Percentiles rank a stretch among this genome's conserved stretches.
These are phyloP conservation scores for Achaetomiella virescens DNA, from an alignment of 495 filamentous ascomycete species.

Conservation along the genomic window DNA sequence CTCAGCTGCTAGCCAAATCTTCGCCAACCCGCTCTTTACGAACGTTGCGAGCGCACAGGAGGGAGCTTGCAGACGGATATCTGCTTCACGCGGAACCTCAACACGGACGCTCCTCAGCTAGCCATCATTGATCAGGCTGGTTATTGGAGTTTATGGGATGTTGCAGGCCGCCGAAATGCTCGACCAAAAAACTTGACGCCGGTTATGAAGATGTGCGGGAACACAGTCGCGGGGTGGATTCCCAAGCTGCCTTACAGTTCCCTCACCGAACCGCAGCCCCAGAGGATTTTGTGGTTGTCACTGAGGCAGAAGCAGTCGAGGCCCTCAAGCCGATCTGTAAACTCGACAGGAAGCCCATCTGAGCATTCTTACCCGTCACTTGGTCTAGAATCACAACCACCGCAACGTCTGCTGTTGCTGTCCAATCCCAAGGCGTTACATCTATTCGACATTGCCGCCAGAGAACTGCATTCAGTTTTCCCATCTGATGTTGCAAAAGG, in stretches of 20 bases:
- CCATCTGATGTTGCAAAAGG: constrained; percentile 8
- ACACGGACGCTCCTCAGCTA: constrained; percentile 46
- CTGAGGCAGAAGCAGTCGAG: not conserved
- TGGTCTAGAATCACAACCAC: not conserved
- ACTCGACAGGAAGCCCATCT: not conserved
- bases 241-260: constrained; percentile 12
- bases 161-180: constrained; percentile 33
- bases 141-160: constrained; percentile 70
- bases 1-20: constrained; percentile 36
- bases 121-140: constrained; percentile 68
- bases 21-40: constrained; percentile 54
- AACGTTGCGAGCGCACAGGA: constrained; percentile 50
- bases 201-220: constrained; percentile 25
- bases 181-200: constrained; percentile 31
- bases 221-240: constrained; percentile 16
- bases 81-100: constrained; percentile 69
- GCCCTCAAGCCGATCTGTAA: not conserved
- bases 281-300: constrained; percentile 20
- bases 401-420: constrained; percentile 17
- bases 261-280: not conserved
- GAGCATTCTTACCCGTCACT: not conserved
- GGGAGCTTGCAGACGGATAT: constrained; percentile 62
- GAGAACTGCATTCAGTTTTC: constrained; percentile 8
- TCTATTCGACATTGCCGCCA: constrained; percentile 16
- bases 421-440: constrained; percentile 13